Percentiles rank a stretch among this genome's conserved stretches.
phyloP scores from a whole-genome alignment of 164 flowering plant genomes.

The Santalum album region DNA sequence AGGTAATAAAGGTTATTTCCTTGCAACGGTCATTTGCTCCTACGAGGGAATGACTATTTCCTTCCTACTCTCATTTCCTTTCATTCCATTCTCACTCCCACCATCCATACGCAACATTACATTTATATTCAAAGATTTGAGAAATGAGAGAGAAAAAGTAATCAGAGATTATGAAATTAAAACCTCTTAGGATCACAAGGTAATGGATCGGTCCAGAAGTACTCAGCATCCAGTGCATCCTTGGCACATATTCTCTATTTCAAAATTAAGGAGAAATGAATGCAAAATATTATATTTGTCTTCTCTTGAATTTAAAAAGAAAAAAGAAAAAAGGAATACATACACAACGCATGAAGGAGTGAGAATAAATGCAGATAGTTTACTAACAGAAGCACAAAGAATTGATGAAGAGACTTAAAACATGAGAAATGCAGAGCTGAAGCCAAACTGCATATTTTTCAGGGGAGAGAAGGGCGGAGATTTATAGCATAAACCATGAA shows the following conservation, averaged over 20 bases:
- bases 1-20: no score
- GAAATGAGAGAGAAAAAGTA: no score
- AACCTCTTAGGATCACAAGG: slow-evolving; percentile 7
- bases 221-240: slow-evolving; percentile 7
- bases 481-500: no score
- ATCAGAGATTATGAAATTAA: not conserved
- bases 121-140: no score
- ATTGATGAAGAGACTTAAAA: not conserved
- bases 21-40: no score
- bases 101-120: no score
- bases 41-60: no score
- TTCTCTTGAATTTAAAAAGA: not conserved
- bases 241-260: slow-evolving; percentile 4
- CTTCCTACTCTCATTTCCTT: no score
- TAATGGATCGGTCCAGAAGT: slow-evolving; percentile 6
- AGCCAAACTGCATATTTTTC: no score
- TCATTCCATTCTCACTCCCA: no score
- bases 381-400: not conserved
- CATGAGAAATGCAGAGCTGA: not conserved
- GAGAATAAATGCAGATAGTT: not conserved
- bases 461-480: no score
- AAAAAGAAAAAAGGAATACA: not conserved
- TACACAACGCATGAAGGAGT: not conserved
- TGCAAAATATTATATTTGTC: not conserved
- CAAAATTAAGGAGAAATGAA: not conserved